Evolutionary conservation across 352 stramenopile genomes (phyloP).

Genomic region (Stramenopiles sp.): DNA sequence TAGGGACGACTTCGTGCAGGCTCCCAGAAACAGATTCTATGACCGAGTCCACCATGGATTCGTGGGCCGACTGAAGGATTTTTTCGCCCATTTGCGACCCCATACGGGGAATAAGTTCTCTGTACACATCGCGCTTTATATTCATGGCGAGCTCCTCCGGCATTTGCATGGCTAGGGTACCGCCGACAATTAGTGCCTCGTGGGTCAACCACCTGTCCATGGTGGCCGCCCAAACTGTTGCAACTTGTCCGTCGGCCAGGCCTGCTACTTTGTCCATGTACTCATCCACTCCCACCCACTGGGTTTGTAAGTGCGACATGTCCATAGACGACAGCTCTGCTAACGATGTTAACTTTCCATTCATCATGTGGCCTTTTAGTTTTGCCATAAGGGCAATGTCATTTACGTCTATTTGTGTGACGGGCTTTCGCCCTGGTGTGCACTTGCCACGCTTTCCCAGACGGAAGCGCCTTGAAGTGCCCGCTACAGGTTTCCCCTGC

Average conservation of each 20-base stretch:
- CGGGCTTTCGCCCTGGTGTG: not conserved
- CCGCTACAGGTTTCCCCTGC: not conserved
- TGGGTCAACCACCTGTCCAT: not conserved
- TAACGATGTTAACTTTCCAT: not conserved
- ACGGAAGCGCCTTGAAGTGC: not conserved
- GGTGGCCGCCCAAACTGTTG: not conserved
- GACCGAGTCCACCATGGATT: not conserved
- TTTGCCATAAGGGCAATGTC: not conserved
- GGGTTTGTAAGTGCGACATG: constrained; percentile 10
- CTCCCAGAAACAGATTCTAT: not conserved
- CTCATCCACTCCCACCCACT: not conserved
- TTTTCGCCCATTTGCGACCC: not conserved
- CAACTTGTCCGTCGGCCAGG: not conserved
- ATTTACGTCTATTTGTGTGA: not conserved
- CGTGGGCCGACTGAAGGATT: not conserved
- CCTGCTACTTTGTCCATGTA: constrained; percentile 1
- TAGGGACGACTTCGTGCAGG: not conserved
- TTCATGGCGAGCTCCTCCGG: not conserved
- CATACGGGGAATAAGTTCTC: not conserved
- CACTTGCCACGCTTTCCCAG: not conserved
- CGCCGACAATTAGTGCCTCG: not conserved
- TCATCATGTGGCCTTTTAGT: not conserved
- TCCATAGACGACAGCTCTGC: not conserved
- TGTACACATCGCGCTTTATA: not conserved
- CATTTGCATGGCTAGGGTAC: not conserved